Evolutionary conservation across 2,329 filamentous ascomycete genomes (phyloP).

Genomic region (Neonectria magnoliae): DNA sequence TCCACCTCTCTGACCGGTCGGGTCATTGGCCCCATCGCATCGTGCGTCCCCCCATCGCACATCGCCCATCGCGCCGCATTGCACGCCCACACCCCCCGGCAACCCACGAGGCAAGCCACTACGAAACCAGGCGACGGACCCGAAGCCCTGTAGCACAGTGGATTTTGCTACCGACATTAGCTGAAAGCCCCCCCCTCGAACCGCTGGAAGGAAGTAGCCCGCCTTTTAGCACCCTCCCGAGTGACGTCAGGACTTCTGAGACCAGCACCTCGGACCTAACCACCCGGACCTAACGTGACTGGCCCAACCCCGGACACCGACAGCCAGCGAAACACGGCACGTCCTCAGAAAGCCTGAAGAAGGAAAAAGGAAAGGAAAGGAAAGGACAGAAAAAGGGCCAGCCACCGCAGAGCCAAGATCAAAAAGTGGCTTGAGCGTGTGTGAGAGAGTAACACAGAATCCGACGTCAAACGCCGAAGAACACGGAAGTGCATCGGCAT

Average conservation of each 20-base stretch:
- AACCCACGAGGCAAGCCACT: conserved; percentile 4
- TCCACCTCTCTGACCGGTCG: neutral
- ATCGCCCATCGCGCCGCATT: neutral
- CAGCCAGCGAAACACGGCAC: neutral
- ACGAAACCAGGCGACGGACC: neutral
- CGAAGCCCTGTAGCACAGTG: conserved; percentile 1
- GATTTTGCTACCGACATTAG: neutral
- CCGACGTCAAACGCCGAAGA: conserved; percentile 4
- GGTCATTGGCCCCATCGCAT: conserved; percentile 14
- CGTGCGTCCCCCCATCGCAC: neutral
- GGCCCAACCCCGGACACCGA: neutral
- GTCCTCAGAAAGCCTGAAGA: neutral
- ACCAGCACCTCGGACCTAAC: neutral
- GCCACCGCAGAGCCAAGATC: conserved; percentile 7
- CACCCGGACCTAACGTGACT: neutral
- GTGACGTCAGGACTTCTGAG: conserved; percentile 2
- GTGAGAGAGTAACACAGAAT: neutral
- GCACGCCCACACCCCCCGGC: neutral
- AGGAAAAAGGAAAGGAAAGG: neutral
- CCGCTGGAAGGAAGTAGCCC: neutral
- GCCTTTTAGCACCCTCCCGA: neutral
- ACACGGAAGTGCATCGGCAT: neutral
- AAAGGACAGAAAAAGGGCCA: neutral
- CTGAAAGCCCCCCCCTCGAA: neutral
- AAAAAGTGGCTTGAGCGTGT: neutral